Conservation (phyloP, 768 basidiomycete species). For the Cystofilobasidium bisporidii region DNA sequence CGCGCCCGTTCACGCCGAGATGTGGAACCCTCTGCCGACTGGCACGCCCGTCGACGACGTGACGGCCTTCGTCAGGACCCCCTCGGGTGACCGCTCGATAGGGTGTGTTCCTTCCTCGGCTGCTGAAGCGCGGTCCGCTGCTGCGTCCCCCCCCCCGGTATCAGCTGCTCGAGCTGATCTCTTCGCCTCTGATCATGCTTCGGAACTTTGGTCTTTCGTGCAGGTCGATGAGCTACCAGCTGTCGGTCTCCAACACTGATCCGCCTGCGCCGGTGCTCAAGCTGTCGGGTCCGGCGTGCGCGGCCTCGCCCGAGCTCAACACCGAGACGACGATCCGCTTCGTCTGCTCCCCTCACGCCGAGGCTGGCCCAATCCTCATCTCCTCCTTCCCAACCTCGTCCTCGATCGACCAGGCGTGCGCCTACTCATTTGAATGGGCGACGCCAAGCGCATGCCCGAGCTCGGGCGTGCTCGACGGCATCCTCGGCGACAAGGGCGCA, state of each 20-base stretch:
- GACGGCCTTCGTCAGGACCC: neutral
- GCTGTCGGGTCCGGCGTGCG: neutral
- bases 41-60: constrained; percentile 5
- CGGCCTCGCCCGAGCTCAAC: neutral
- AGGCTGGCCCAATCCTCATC: constrained; percentile 9
- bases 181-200: neutral
- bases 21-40: neutral
- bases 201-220: no score
- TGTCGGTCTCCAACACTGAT: constrained; percentile 9
- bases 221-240: neutral
- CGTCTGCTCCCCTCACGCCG: constrained; percentile 5
- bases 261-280: constrained; percentile 2
- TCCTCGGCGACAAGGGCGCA: neutral
- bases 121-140: neutral
- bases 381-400: neutral
- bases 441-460: constrained; percentile 13
- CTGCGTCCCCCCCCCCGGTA: no score
- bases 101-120: neutral
- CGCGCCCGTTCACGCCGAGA: neutral
- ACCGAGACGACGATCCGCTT: constrained; percentile 15
- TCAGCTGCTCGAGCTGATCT: neutral
- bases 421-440: constrained; percentile 20
- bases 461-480: neutral
- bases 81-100: constrained; percentile 11
- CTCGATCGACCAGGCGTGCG: constrained; percentile 6